Percentiles rank a stretch among this genome's conserved stretches.
These are phyloP conservation scores for Ogataea zsoltii DNA, from an alignment of 805 yeast species.

Conservation along the genomic window DNA sequence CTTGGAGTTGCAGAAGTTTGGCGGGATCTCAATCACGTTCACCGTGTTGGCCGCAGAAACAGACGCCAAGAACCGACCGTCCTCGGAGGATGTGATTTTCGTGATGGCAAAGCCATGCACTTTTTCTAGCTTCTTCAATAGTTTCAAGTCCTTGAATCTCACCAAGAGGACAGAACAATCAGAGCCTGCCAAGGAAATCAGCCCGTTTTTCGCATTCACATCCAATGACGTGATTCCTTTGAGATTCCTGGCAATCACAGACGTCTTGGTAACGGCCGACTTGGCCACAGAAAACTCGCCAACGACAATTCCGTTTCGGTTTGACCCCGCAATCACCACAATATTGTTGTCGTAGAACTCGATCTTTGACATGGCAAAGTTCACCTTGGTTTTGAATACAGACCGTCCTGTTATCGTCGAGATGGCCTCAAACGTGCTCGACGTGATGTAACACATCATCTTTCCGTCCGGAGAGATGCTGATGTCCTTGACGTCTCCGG, in stretches of 20 bases:
- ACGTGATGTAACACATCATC: constrained; percentile 62
- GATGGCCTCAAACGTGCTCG: constrained; percentile 50
- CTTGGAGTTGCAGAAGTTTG: constrained; percentile 42
- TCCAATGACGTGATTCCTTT: constrained; percentile 60
- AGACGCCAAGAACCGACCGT: constrained; percentile 66
- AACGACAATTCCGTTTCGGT: constrained; percentile 45
- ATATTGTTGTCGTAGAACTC: constrained; percentile 35
- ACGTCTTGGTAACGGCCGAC: constrained; percentile 43
- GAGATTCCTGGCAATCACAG: constrained; percentile 46
- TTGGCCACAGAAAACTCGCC: constrained; percentile 45
- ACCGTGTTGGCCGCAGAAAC: constrained; percentile 78
- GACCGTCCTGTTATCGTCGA: constrained; percentile 49
- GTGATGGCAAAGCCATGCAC: constrained; percentile 83
- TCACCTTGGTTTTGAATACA: constrained; percentile 30
- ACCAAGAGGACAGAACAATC: constrained; percentile 68
- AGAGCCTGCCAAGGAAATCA: constrained; percentile 59
- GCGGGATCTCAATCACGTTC: constrained; percentile 61
- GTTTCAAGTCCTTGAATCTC: constrained; percentile 50
- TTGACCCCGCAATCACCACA: constrained; percentile 45
- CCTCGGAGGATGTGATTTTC: constrained; percentile 64
- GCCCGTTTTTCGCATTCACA: constrained; percentile 35
- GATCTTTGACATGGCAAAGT: constrained; percentile 33
- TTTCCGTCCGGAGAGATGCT: constrained; percentile 68
- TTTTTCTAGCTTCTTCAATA: constrained; percentile 51
- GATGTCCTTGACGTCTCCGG: constrained; percentile 61